These are phyloP conservation scores for Verbascum thapsus DNA, from an alignment of 257 asterid species.

Conservation along the genomic window DNA sequence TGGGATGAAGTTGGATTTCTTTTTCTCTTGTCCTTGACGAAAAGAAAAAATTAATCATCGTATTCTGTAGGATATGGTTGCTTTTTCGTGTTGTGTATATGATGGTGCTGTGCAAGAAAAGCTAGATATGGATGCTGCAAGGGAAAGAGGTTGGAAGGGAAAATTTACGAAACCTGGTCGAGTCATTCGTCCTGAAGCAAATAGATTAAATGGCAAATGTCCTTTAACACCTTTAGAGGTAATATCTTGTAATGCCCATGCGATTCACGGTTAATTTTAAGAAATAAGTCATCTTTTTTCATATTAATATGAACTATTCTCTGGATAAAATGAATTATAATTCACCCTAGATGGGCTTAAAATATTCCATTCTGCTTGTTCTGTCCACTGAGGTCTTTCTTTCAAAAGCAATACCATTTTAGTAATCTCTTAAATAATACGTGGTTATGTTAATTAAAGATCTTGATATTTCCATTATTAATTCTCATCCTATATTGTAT, in stretches of 20 bases:
- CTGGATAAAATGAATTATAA: too few relatives aligned
- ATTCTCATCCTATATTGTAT: conserved; percentile 16
- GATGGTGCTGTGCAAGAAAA: conserved; percentile 91
- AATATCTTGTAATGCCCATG: conserved; percentile 18
- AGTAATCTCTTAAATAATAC: not conserved
- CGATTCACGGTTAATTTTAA: not conserved
- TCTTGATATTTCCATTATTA: not conserved
- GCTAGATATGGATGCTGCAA: conserved; percentile 93
- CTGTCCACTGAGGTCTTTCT: not conserved
- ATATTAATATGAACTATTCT: not conserved
- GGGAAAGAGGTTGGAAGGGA: conserved; percentile 99
- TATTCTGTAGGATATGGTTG: conserved; percentile 92
- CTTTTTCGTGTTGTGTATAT: conserved; percentile 95
- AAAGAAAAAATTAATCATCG: conserved; percentile 25
- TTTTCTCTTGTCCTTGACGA: conserved; percentile 21
- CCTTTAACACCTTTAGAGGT: conserved; percentile 98
- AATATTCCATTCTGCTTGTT: not conserved
- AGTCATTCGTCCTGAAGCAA: conserved; percentile 86
- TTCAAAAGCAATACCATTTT: not conserved
- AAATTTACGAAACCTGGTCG: conserved; percentile 92
- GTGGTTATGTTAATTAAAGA: not conserved
- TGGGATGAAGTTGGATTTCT: conserved; percentile 23
- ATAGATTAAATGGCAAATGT: conserved; percentile 87
- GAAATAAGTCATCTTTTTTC: not conserved
- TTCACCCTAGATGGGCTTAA: not conserved